phyloP scores from a whole-genome alignment of 108 stramenopile species.

The Fistulifera pelliculosa region DNA sequence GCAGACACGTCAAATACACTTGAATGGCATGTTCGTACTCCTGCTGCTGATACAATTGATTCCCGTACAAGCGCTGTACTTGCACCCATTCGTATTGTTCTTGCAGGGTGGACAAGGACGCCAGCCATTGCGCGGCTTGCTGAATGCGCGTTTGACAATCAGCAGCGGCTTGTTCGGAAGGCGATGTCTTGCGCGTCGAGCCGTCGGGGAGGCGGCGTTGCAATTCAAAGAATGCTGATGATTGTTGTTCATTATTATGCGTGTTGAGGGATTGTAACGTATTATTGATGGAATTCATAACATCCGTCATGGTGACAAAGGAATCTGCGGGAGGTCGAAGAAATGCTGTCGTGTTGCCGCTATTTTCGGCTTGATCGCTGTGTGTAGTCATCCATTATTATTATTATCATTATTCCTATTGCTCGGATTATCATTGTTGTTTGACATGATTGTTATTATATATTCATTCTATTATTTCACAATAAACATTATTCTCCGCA shows the following conservation, averaged over 20 bases:
- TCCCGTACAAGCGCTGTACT: slow-evolving; percentile 50
- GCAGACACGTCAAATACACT: slow-evolving; percentile 75
- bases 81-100: slow-evolving; percentile 61
- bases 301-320: too few relatives aligned
- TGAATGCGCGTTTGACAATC: slow-evolving; percentile 66
- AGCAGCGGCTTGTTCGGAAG: slow-evolving; percentile 44
- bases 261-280: too few relatives aligned
- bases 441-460: too few relatives aligned
- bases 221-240: slow-evolving; percentile 59
- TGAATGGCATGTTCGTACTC: slow-evolving; percentile 77
- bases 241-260: too few relatives aligned
- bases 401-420: too few relatives aligned
- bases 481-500: too few relatives aligned
- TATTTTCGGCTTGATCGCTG: too few relatives aligned
- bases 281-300: too few relatives aligned
- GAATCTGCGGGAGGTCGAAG: too few relatives aligned
- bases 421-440: too few relatives aligned
- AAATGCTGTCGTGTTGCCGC: neutral
- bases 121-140: slow-evolving; percentile 44
- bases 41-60: slow-evolving; percentile 40
- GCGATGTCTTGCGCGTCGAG: slow-evolving; percentile 46
- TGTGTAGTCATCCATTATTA: too few relatives aligned
- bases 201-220: slow-evolving; percentile 70
- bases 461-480: too few relatives aligned
- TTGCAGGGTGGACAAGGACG: slow-evolving; percentile 7